Base-by-base conservation (phyloP, 495 filamentous ascomycete genomes). In the Aspergillus carlsbadensis region DNA sequence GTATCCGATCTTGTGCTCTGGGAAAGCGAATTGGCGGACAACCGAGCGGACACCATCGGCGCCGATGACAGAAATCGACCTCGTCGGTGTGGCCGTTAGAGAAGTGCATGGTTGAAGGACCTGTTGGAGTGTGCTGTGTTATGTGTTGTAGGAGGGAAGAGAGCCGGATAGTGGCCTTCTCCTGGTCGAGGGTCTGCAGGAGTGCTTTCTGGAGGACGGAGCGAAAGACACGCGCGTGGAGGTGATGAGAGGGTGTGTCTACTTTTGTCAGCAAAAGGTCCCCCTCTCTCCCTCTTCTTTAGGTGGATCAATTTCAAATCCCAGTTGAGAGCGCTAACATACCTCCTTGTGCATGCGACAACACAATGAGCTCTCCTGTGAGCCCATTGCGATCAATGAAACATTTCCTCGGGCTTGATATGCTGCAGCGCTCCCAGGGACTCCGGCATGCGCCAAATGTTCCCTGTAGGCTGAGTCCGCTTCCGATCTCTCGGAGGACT, bases 401-500 rank as follows among this genome's bases (percentile, higher is more conserved):
- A 67, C n/a, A 67, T 54, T 18, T 64, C 59, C 1, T 54, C 45
- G 0, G 37, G 49, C 8, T 57, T 52, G 35, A 70, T 49, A 44
- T 70, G 56, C 29, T 56, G 40, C 10, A 61, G 61, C 13, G 56
- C 64, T 1, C 57, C 64, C 34, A 65, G 46, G 4, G 40, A 46
- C 37, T 67, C 64, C 10, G 67, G 39, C 64, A 67, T 60, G 13
- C 67, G 59, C 62, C 64, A 70, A 1, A 64, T 67, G 17, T 67
- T 64, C 2, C 31, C 50, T 67, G 64, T 39, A 78, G 73, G 46
- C 67, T 75, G 51, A 83, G 77, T 0, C 78, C 79, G 0, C 76
- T 78, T 6, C 79, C 79, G 4, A 78, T 71, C 57, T 81, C 78
- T 24, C 73, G 62, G 15, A 81, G 61, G 52, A 76, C 69, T 5